Evolutionary conservation across 441 rosid species (phyloP).

Genomic region (Populus tomentosa): DNA sequence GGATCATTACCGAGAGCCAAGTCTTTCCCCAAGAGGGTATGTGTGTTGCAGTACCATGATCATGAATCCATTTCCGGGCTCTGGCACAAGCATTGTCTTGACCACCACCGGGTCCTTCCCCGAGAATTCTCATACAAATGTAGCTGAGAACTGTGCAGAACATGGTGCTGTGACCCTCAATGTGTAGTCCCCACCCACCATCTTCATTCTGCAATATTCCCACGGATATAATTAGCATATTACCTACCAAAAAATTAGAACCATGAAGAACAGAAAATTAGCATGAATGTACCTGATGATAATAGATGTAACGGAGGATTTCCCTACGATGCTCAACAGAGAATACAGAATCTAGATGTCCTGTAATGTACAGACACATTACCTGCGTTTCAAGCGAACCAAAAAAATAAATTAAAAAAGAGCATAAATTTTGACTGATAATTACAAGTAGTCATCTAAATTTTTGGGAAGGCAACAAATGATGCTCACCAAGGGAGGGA

Average conservation of each 20-base stretch:
- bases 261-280: neutral
- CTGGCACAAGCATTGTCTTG: constrained; percentile 22
- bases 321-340: constrained; percentile 56
- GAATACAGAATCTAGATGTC: constrained; percentile 53
- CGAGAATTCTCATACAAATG: constrained; percentile 39
- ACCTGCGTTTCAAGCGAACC: constrained; percentile 31
- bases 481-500: constrained; percentile 34
- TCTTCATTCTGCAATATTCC: constrained; percentile 26
- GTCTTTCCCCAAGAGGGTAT: constrained; percentile 45
- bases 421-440: neutral
- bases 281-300: constrained; percentile 48
- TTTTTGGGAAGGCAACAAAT: neutral
- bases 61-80: constrained; percentile 31
- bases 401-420: neutral
- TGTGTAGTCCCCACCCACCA: constrained; percentile 75
- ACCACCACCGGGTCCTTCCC: constrained; percentile 16
- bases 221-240: neutral
- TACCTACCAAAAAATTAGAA: neutral
- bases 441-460: neutral
- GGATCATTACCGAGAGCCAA: constrained; percentile 30
- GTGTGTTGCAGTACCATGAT: constrained; percentile 33
- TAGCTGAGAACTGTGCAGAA: constrained; percentile 53
- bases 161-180: constrained; percentile 63
- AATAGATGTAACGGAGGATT: constrained; percentile 68
- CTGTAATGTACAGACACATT: constrained; percentile 66